Evolutionary conservation across 257 asterid species (phyloP).

Genomic region (Linaria vulgaris): DNA sequence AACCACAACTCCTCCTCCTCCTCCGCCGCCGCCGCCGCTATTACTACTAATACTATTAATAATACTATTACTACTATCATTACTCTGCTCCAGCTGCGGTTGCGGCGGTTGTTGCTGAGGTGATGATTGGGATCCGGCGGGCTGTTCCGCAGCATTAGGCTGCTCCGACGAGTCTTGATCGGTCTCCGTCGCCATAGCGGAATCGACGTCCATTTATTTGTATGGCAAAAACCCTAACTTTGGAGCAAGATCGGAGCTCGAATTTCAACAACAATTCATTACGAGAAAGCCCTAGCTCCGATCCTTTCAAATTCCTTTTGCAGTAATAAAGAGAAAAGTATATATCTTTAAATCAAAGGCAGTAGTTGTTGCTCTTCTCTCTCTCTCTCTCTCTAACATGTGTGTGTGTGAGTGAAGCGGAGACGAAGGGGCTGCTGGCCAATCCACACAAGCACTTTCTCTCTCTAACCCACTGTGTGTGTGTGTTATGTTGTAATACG

Average conservation of each 20-base stretch:
- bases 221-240: constrained; percentile 52
- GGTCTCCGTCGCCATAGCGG: constrained; percentile 65
- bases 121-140: constrained; percentile 43
- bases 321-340: not conserved
- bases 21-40: constrained; percentile 20
- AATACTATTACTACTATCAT: constrained; percentile 21
- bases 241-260: constrained; percentile 54
- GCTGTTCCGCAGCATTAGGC: constrained; percentile 40
- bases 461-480: constrained; percentile 29
- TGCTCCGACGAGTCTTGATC: constrained; percentile 78
- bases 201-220: constrained; percentile 83
- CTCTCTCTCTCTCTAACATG: constrained; percentile 14
- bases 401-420: constrained; percentile 13
- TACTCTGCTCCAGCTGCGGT: constrained; percentile 36
- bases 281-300: constrained; percentile 42
- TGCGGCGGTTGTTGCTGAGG: constrained; percentile 40
- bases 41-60: constrained; percentile 22
- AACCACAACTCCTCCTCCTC: constrained; percentile 42
- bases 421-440: constrained; percentile 37
- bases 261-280: constrained; percentile 45
- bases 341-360: not conserved
- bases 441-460: constrained; percentile 44
- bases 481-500: not conserved
- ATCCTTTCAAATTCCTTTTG: constrained; percentile 21
- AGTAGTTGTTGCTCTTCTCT: not conserved